Evolutionary conservation across 768 basidiomycete species (phyloP).

Genomic region (Pleurotus tuber-regium): DNA sequence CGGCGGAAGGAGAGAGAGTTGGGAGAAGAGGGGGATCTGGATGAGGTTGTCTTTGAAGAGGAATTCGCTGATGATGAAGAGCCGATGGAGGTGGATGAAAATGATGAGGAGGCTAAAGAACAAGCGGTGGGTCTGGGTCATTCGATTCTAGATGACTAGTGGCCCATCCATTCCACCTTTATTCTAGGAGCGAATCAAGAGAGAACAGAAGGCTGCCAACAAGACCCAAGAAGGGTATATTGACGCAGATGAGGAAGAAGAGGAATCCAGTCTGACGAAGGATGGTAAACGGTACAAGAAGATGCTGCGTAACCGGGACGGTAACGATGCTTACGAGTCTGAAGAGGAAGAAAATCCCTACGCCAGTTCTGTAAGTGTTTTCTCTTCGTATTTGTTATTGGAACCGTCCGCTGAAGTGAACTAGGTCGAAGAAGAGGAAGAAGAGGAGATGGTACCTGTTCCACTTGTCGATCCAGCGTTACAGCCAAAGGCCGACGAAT

Average conservation of each 20-base stretch:
- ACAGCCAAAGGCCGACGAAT: conserved; percentile 34
- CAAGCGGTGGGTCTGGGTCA: conserved; percentile 52
- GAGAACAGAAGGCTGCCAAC: conserved; percentile 77
- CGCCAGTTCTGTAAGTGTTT: conserved; percentile 61
- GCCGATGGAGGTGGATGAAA: conserved; percentile 64
- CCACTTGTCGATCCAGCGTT: conserved; percentile 39
- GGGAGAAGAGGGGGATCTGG: conserved; percentile 77
- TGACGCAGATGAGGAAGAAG: conserved; percentile 73
- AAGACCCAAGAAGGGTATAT: conserved; percentile 67
- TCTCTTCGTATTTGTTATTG: background rate
- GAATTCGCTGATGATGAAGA: conserved; percentile 90
- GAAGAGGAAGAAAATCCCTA: conserved; percentile 87
- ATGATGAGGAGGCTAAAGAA: conserved; percentile 85
- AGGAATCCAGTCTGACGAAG: conserved; percentile 52
- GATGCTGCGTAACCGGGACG: conserved; percentile 80
- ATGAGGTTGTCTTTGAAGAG: conserved; percentile 81
- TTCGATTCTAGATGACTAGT: background rate
- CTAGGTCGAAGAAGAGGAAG: conserved; percentile 73
- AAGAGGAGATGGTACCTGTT: conserved; percentile 42
- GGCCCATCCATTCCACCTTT: conserved; percentile 13
- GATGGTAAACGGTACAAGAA: conserved; percentile 84
- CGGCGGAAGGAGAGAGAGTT: conserved; percentile 53
- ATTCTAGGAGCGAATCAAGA: conserved; percentile 74
- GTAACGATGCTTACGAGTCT: conserved; percentile 77
- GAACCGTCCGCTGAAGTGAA: background rate